Evolutionary conservation across 1,139 yeast species (phyloP).

Genomic region (Pichiaceae sp.): DNA sequence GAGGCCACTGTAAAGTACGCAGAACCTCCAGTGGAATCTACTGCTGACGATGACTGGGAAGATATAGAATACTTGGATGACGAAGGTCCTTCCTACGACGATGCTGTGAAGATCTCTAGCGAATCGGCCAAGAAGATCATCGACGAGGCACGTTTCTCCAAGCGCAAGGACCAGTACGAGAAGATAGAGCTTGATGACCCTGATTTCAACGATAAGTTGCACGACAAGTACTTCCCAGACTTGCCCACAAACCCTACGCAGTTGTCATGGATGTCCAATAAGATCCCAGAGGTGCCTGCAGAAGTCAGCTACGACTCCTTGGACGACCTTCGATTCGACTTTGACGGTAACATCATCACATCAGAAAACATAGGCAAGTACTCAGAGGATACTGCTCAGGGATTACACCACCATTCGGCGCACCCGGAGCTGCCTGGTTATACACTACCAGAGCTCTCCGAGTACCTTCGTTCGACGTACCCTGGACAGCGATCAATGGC

Average conservation of each 20-base stretch:
- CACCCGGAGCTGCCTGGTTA: slow-evolving; percentile 90
- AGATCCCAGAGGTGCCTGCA: slow-evolving; percentile 37
- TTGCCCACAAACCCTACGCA: slow-evolving; percentile 76
- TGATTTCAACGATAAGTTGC: slow-evolving; percentile 67
- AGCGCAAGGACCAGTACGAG: slow-evolving; percentile 28
- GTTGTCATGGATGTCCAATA: slow-evolving; percentile 80
- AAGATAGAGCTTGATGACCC: slow-evolving; percentile 62
- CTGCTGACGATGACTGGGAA: slow-evolving; percentile 23
- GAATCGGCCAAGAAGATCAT: slow-evolving; percentile 28
- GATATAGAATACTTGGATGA: slow-evolving; percentile 23
- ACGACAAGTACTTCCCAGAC: slow-evolving; percentile 82
- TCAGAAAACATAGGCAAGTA: slow-evolving; percentile 30
- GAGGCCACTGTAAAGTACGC: slow-evolving; percentile 34
- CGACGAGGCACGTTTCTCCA: slow-evolving; percentile 46
- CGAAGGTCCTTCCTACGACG: slow-evolving; percentile 17
- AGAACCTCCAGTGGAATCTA: slow-evolving; percentile 1
- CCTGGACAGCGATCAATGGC: slow-evolving; percentile 85
- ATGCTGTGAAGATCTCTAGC: slow-evolving; percentile 9
- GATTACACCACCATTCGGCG: slow-evolving; percentile 87
- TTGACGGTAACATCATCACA: slow-evolving; percentile 68
- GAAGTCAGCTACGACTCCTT: slow-evolving; percentile 48
- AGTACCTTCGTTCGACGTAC: slow-evolving; percentile 67
- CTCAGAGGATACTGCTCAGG: slow-evolving; percentile 45
- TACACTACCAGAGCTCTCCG: slow-evolving; percentile 75
- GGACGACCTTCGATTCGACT: slow-evolving; percentile 76